Evolutionary conservation across 2,329 filamentous ascomycete species (phyloP).

Genomic region (Alternaria consortialis): DNA sequence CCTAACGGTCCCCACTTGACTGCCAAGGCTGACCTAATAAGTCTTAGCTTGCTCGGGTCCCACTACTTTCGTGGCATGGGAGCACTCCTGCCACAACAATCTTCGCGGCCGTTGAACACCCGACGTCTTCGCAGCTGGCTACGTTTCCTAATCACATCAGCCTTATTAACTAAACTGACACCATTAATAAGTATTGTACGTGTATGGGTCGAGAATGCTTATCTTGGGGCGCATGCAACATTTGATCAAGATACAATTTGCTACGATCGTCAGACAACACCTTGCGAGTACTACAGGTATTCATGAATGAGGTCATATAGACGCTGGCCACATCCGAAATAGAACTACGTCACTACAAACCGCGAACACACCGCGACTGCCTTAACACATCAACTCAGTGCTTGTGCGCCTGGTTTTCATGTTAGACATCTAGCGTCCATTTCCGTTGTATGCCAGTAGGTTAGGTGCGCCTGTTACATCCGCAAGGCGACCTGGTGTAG

Average conservation of each 20-base stretch:
- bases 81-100: background rate
- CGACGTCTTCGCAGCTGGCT: no score
- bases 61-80: background rate
- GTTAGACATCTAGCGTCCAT: constrained; percentile 2
- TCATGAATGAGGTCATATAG: background rate
- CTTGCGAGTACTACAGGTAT: background rate
- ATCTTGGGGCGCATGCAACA: no score
- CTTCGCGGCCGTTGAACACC: background rate
- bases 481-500: constrained; percentile 28
- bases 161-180: background rate
- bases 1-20: background rate
- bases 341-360: background rate
- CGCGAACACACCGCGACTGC: background rate
- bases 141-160: no score
- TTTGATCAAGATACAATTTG: background rate
- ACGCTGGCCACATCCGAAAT: background rate
- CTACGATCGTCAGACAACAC: background rate
- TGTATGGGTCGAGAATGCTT: no score
- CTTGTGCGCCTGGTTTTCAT: background rate
- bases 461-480: constrained; percentile 33
- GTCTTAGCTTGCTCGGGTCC: background rate
- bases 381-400: background rate
- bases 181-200: background rate
- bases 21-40: background rate
- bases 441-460: constrained; percentile 41